Conservation (phyloP, 805 yeast species). For the Torulaspora microellipsoides region DNA sequence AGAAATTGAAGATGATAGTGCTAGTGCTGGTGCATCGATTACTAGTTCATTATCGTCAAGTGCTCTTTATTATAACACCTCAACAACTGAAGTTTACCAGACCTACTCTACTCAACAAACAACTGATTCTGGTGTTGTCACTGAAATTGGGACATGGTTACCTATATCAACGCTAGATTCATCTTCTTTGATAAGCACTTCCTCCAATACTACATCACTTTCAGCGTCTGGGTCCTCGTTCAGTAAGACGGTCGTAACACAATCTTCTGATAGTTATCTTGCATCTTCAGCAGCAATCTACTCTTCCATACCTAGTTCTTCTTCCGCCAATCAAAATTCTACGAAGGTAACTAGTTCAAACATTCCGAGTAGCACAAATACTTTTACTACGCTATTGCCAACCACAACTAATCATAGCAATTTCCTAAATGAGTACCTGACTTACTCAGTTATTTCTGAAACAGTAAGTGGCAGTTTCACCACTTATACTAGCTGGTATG, state of each 20-base stretch:
- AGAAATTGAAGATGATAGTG: slow-evolving; percentile 1
- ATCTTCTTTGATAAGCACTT: neutral
- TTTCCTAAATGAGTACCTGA: neutral
- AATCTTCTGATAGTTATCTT: neutral
- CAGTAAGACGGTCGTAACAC: neutral
- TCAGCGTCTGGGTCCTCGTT: neutral
- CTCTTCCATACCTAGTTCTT: neutral
- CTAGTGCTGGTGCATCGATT: neutral
- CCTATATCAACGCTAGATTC: slow-evolving; percentile 17
- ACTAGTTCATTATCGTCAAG: neutral
- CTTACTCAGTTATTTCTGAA: neutral
- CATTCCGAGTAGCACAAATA: neutral
- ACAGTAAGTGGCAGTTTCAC: slow-evolving; percentile 1
- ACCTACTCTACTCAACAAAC: slow-evolving; percentile 17
- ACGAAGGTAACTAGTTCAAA: neutral
- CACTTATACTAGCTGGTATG: slow-evolving; percentile 1
- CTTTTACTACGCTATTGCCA: neutral
- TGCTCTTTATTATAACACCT: neutral
- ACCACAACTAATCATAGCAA: neutral
- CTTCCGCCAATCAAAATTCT: neutral
- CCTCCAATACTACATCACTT: neutral
- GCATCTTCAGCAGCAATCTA: neutral
- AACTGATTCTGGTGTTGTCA: slow-evolving; percentile 22
- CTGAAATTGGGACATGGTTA: slow-evolving; percentile 28
- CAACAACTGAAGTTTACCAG: slow-evolving; percentile 3